Percentiles rank a stretch among this genome's conserved stretches.
Evolutionary conservation across 768 basidiomycete genomes (phyloP).

Genomic region (Lentinus brumalis): DNA sequence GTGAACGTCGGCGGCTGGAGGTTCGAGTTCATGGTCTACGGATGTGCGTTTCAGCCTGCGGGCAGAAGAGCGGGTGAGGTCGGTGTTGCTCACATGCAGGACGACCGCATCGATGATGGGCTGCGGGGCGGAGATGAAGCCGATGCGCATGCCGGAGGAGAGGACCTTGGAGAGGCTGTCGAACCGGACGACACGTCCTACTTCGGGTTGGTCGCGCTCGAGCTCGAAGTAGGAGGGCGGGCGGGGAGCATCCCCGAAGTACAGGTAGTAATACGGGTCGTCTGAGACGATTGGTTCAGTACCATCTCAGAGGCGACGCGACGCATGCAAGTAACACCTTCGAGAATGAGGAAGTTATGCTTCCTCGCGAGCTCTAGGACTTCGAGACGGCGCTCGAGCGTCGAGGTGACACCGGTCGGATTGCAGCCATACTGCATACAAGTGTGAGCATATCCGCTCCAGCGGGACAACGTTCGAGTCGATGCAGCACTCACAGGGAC

Average conservation of each 20-base stretch:
- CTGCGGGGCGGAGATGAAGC: conserved; percentile 78
- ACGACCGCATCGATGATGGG: conserved; percentile 70
- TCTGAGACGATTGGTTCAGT: conserved; percentile 42
- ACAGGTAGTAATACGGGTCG: conserved; percentile 79
- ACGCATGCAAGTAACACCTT: conserved; percentile 52
- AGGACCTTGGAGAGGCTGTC: conserved; percentile 89
- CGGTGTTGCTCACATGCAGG: conserved; percentile 52
- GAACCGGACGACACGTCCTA: conserved; percentile 83
- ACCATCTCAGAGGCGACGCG: background rate
- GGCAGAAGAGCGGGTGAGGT: background rate
- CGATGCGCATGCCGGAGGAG: conserved; percentile 76
- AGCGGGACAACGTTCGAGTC: background rate
- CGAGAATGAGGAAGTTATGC: conserved; percentile 80
- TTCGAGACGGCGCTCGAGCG: conserved; percentile 67
- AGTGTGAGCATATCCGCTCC: background rate
- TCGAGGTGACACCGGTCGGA: conserved; percentile 80
- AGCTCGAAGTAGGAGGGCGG: conserved; percentile 82
- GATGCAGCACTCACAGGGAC: conserved; percentile 53
- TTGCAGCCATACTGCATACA: conserved; percentile 74
- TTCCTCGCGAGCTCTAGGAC: conserved; percentile 71
- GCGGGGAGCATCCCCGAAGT: conserved; percentile 65
- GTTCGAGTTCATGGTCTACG: conserved; percentile 65
- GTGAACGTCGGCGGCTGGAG: conserved; percentile 66
- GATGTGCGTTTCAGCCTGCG: background rate
- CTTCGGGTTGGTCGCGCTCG: conserved; percentile 64